Base-by-base conservation (phyloP, 2,329 filamentous ascomycete genomes). In the Penicillium paneum region DNA sequence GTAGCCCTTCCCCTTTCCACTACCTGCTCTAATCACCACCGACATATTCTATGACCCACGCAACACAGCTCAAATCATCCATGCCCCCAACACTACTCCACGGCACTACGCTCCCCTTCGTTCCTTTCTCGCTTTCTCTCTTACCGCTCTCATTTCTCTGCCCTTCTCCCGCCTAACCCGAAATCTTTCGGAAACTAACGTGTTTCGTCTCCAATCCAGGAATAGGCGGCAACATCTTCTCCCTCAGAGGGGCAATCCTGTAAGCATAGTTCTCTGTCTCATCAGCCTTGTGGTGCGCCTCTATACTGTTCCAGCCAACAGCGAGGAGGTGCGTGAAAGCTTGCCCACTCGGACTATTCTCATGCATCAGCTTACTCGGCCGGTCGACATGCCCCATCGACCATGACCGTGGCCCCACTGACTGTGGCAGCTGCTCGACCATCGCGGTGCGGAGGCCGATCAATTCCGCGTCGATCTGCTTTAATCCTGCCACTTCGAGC, bases 291-390 rank as follows among this genome's bases (percentile, higher is more conserved):
- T 76, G 69, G 65, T 84, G 82, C 44, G 70, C 71, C 34, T 81
- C 77, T 19, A 79, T 70, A 60, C 71, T 79, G 47, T 76, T 68
- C 82, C 82, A 84, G 5, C 81, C 81, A 50, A 81, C 68, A 17
- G 73, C 71, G n/a, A 75, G 54, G 4, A 78, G 61, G 60, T 75
- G 74, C 52, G 76, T 65, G 51, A 74, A 73, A 11, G 75, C 78
- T 60, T 74, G 66, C 3, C 72, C 73, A 15, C 69, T 74, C 35
- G 57, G 66, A 62, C 76, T 78, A 68, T 53, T 71, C 64, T 36
- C 64, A 67, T 61, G 69, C 28, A 62, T 36, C 36, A 72, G 54
- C 52, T 49, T 62, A 21, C 66, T 66, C 0, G 74, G 74, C 19
- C 73, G 60, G 32, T 73, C 71, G 8, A 75, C 61, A 55, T 73